A percentile compares a stretch with the other conserved stretches of the same genome.
Conservation (phyloP, 2,329 filamentous ascomycete genomes). For the Huntiella abstrusa region DNA sequence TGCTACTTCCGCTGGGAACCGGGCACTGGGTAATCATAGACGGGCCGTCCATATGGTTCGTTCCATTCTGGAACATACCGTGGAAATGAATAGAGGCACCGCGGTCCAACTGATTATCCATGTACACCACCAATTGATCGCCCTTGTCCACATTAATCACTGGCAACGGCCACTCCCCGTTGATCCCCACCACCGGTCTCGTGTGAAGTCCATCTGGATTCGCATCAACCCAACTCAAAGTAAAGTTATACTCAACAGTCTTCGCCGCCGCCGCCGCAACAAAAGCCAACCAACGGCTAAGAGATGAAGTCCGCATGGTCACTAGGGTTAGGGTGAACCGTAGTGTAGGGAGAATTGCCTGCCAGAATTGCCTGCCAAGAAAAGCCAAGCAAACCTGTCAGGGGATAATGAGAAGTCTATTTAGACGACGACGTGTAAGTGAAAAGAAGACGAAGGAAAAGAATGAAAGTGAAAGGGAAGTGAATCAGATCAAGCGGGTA, state of each 20-base stretch:
- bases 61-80: conserved; percentile 40
- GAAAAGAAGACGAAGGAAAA: neutral
- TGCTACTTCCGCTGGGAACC: conserved; percentile 30
- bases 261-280: conserved; percentile 17
- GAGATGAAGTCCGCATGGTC: conserved; percentile 1
- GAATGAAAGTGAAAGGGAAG: neutral
- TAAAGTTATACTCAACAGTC: conserved; percentile 37
- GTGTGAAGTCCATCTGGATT: conserved; percentile 39
- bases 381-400: neutral
- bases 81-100: conserved; percentile 39
- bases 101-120: conserved; percentile 31
- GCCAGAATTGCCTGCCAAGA: conserved; percentile 4
- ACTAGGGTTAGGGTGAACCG: neutral
- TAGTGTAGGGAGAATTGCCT: neutral
- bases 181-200: conserved; percentile 44
- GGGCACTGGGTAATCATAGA: conserved; percentile 36
- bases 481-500: neutral
- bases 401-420: conserved; percentile 4
- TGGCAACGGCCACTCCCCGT: conserved; percentile 46
- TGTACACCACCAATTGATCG: conserved; percentile 30
- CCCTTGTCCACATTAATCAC: conserved; percentile 34
- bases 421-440: neutral
- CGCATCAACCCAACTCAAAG: conserved; percentile 40
- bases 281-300: conserved; percentile 5
- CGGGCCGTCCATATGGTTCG: conserved; percentile 41